A percentile compares a stretch with the other conserved stretches of the same genome.
These are phyloP conservation scores for Phlyctochytrium bullatum DNA, from an alignment of 192 early-diverging fungal species.

Conservation along the genomic window DNA sequence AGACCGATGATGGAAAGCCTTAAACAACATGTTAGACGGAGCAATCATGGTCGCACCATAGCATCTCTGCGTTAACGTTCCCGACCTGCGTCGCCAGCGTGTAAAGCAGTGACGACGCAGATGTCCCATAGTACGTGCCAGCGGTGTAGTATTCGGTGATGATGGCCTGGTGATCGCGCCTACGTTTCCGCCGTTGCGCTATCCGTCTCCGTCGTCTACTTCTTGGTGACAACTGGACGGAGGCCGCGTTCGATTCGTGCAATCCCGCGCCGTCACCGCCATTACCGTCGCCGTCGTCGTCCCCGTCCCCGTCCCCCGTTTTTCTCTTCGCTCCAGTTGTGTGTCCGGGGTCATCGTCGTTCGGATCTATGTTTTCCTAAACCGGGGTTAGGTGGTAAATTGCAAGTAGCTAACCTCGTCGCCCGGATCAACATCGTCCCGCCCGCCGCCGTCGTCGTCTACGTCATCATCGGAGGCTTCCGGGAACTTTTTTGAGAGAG, in stretches of 20 bases:
- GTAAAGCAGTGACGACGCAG: slow-evolving; percentile 71
- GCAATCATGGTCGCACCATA: slow-evolving; percentile 61
- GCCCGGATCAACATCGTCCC: neutral
- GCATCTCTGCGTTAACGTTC: slow-evolving; percentile 62
- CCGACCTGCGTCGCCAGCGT: slow-evolving; percentile 72
- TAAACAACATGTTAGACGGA: slow-evolving; percentile 1
- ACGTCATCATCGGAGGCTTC: slow-evolving; percentile 24
- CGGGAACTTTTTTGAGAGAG: slow-evolving; percentile 34
- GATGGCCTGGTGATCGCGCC: slow-evolving; percentile 37
- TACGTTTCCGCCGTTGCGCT: slow-evolving; percentile 42
- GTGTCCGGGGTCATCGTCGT: slow-evolving; percentile 22
- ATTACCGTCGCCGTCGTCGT: slow-evolving; percentile 34
- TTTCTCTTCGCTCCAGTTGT: no score
- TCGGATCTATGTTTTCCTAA: slow-evolving; percentile 24
- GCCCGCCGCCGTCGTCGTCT: neutral
- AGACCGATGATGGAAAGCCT: slow-evolving; percentile 80
- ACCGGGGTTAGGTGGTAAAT: neutral
- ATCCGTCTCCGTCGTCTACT: neutral
- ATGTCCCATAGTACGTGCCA: slow-evolving; percentile 73
- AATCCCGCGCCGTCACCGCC: slow-evolving; percentile 31
- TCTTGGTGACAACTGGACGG: no score
- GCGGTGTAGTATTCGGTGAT: slow-evolving; percentile 81
- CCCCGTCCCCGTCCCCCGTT: slow-evolving; percentile 25
- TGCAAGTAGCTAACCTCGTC: neutral
- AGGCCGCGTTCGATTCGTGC: no score